Evolutionary conservation across 495 filamentous ascomycete species (phyloP).

Genomic region (Talaromyces ruber): DNA sequence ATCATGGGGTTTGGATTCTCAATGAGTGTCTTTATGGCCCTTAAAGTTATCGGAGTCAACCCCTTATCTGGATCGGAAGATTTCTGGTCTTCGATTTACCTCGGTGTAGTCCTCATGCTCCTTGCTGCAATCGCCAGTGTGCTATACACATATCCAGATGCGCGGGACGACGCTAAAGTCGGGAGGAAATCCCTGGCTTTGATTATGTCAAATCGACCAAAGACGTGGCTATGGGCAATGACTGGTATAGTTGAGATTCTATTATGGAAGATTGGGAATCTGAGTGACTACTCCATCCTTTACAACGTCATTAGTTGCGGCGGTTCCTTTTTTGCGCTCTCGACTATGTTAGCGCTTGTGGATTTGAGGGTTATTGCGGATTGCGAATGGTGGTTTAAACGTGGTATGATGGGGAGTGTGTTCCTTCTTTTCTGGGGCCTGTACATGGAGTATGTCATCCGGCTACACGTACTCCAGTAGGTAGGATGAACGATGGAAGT

Average conservation of each 20-base stretch:
- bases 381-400: neutral
- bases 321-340: neutral
- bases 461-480: neutral
- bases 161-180: constrained; percentile 2
- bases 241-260: neutral
- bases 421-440: neutral
- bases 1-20: neutral
- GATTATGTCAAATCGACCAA: neutral
- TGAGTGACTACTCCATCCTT: neutral
- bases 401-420: neutral
- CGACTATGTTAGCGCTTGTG: neutral
- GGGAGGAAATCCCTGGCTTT: neutral
- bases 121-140: neutral
- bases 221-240: neutral
- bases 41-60: neutral
- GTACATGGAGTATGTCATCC: constrained; percentile 1
- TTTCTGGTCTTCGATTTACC: neutral
- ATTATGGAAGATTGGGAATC: neutral
- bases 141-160: neutral
- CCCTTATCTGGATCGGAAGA: neutral
- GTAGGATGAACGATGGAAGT: neutral
- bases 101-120: neutral
- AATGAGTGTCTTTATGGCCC: neutral
- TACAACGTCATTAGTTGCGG: neutral
- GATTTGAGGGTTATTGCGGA: constrained; percentile 2